Evolutionary conservation across 2,329 filamentous ascomycete species (phyloP).

Genomic region (Pseudopyrenochaeta lycopersici): DNA sequence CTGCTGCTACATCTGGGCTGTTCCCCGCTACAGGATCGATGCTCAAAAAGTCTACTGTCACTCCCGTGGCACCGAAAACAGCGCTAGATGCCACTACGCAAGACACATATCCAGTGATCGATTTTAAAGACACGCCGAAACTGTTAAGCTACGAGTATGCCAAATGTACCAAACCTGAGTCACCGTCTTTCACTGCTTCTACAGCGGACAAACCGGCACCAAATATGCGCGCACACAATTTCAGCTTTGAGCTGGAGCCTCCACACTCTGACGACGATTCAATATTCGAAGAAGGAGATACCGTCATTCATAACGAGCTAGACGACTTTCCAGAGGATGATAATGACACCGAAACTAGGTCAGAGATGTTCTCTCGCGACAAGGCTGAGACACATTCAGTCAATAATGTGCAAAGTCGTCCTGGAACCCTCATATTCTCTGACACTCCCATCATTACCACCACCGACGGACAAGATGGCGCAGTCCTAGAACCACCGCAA

Average conservation of each 20-base stretch:
- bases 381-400: conserved; percentile 7
- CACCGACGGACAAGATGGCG: conserved; percentile 22
- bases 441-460: conserved; percentile 32
- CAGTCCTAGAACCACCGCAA: conserved; percentile 29
- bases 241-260: conserved; percentile 6
- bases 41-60: not conserved
- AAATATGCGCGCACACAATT: not conserved
- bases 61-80: not conserved
- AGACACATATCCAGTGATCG: not conserved
- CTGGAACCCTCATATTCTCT: conserved; percentile 11
- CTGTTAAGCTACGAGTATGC: not conserved
- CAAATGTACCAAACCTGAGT: not conserved
- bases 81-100: not conserved
- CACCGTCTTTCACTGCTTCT: not conserved
- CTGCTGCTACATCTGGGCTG: too few relatives aligned
- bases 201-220: not conserved
- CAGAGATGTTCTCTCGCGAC: conserved; percentile 6
- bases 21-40: too few relatives aligned
- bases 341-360: conserved; percentile 3
- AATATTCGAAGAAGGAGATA: conserved; percentile 47
- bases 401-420: conserved; percentile 6
- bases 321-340: conserved; percentile 17
- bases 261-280: conserved; percentile 32
- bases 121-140: not conserved
- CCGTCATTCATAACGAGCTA: conserved; percentile 41